Percentiles rank a stretch among this genome's conserved stretches.
These are phyloP conservation scores for Rhodotorula glutinis DNA, from an alignment of 1,284 basidiomycete species.

Conservation along the genomic window DNA sequence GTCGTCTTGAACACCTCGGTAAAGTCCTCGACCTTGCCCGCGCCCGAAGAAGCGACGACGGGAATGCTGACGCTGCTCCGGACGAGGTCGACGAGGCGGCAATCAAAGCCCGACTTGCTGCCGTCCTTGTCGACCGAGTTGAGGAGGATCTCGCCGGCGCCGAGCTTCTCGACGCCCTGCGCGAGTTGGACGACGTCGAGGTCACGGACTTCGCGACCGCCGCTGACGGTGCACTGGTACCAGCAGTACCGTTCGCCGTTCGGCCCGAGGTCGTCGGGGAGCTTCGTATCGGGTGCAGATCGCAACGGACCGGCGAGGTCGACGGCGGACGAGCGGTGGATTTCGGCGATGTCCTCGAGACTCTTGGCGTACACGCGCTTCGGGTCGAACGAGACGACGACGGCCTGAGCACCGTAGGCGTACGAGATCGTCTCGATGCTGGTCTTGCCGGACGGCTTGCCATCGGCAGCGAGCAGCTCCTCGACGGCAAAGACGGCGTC, in stretches of 20 bases:
- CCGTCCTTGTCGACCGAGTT: conserved; percentile 98
- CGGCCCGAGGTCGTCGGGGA: conserved; percentile 44
- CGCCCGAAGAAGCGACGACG: conserved; percentile 91
- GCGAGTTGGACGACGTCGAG: conserved; percentile 93
- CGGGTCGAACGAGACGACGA: conserved; percentile 97
- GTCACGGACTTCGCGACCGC: conserved; percentile 80
- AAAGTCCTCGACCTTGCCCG: conserved; percentile 79
- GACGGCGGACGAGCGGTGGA: conserved; percentile 62
- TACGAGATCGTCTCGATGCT: conserved; percentile 90
- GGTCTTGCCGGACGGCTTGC: conserved; percentile 52
- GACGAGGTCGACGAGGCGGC: conserved; percentile 73
- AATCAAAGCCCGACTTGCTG: conserved; percentile 86
- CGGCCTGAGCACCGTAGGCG: conserved; percentile 92
- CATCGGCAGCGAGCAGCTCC: conserved; percentile 56
- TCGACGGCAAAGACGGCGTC: conserved; percentile 95
- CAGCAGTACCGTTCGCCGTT: conserved; percentile 79
- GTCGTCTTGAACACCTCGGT: conserved; percentile 76
- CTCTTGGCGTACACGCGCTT: conserved; percentile 78
- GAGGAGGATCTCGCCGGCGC: conserved; percentile 91
- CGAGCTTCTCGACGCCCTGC: conserved; percentile 78
- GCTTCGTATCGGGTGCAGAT: conserved; percentile 37
- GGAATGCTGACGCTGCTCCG: conserved; percentile 77
- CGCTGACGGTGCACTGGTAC: conserved; percentile 97
- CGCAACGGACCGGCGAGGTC: conserved; percentile 60
- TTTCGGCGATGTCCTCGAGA: conserved; percentile 53